Percentiles rank a stretch among this genome's conserved stretches.
Evolutionary conservation across 148 eudicot species (phyloP).

Genomic region (Vaccinium corymbosum): DNA sequence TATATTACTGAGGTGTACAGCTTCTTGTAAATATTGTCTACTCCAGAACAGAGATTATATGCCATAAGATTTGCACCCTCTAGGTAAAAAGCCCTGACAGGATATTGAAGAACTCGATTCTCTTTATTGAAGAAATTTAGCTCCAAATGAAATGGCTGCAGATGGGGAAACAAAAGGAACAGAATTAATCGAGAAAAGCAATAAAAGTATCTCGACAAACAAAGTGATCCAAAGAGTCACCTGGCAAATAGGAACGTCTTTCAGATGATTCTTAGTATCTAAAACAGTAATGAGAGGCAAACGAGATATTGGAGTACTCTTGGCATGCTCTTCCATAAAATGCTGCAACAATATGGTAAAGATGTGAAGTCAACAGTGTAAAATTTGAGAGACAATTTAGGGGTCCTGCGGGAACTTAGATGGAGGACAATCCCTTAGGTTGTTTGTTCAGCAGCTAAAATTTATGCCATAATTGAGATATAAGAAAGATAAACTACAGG

Average conservation of each 20-base stretch:
- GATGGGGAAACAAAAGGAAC: conserved; percentile 5
- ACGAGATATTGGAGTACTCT: conserved; percentile 86
- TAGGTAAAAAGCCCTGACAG: conserved; percentile 80
- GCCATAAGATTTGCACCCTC: conserved; percentile 91
- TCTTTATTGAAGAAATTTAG: conserved; percentile 85
- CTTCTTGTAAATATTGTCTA: conserved; percentile 79
- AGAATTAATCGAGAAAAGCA: conserved; percentile 12
- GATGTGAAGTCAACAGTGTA: background rate
- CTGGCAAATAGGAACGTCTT: conserved; percentile 92
- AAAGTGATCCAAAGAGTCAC: conserved; percentile 34
- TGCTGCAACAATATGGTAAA: conserved; percentile 51
- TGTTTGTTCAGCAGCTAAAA: background rate
- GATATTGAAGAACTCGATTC: conserved; percentile 90
- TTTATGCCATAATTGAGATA: background rate
- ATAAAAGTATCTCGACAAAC: background rate
- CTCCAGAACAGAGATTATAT: conserved; percentile 79
- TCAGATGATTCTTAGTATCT: conserved; percentile 66
- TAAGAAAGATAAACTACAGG: background rate
- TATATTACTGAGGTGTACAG: conserved; percentile 67
- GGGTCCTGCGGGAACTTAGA: background rate
- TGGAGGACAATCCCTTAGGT: background rate
- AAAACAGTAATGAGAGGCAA: conserved; percentile 82
- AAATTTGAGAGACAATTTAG: background rate
- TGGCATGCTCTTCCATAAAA: conserved; percentile 97
- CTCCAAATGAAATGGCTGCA: conserved; percentile 91